phyloP scores from a whole-genome alignment of 2,329 filamentous ascomycete species.

The Colletotrichum tofieldiae region DNA sequence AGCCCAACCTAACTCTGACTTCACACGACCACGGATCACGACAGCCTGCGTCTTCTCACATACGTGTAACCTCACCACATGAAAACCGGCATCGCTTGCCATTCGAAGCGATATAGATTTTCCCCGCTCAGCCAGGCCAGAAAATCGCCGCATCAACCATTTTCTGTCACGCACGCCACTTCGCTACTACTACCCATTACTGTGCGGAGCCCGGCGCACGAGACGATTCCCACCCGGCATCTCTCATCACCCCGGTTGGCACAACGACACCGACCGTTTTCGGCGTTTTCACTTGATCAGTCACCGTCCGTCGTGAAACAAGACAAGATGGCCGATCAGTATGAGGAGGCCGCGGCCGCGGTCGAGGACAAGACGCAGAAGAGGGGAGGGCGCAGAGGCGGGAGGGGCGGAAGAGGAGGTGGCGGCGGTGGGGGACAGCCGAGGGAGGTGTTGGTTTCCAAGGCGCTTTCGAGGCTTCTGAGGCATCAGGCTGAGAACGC shows the following conservation, averaged over 20 bases:
- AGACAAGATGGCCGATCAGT: conserved; percentile 27
- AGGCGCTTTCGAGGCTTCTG: conserved; percentile 68
- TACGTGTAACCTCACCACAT: background rate
- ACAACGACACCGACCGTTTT: too few species aligned
- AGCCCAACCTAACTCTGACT: background rate
- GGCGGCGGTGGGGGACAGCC: conserved; percentile 52
- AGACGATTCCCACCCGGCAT: background rate
- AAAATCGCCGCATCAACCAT: background rate
- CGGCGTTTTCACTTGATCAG: background rate
- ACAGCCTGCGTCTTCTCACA: background rate
- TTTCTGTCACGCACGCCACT: background rate
- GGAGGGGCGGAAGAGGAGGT: conserved; percentile 50
- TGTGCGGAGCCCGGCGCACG: conserved; percentile 1
- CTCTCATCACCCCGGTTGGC: background rate
- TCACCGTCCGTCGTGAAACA: background rate
- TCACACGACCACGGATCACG: background rate
- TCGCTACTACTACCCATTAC: too few species aligned
- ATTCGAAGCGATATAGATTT: background rate
- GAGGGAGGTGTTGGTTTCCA: conserved; percentile 67
- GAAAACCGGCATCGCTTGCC: background rate
- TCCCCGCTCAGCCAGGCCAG: too few species aligned
- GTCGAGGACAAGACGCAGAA: conserved; percentile 44
- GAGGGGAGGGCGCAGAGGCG: conserved; percentile 46
- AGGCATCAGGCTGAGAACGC: conserved; percentile 71
- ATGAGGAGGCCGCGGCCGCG: conserved; percentile 16